These are phyloP conservation scores for Boletus pseudopeckii DNA, from an alignment of 768 basidiomycete genomes.

Conservation along the genomic window DNA sequence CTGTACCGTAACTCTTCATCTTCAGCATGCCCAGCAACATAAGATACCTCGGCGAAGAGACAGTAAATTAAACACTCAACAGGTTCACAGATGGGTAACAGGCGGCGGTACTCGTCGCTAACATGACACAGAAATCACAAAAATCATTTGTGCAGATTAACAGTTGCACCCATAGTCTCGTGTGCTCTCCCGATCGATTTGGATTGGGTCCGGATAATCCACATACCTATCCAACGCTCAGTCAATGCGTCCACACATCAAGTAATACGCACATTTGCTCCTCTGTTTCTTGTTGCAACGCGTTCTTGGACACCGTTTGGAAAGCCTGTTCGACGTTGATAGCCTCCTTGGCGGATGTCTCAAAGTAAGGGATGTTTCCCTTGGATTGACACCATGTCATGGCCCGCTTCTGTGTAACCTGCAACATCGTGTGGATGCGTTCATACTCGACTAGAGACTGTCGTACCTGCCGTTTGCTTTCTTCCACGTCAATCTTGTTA, in stretches of 20 bases:
- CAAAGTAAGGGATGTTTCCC: conserved; percentile 99
- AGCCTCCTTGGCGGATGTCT: conserved; percentile 99
- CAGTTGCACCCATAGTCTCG: conserved; percentile 94
- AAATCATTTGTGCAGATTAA: conserved; percentile 39
- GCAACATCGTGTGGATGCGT: conserved; percentile 1
- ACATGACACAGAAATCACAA: conserved; percentile 26
- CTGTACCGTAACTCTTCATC: conserved; percentile 6
- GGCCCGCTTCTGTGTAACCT: conserved; percentile 99
- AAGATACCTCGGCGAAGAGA: conserved; percentile 23
- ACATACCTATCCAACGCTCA: conserved; percentile 65
- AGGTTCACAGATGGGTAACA: conserved; percentile 33
- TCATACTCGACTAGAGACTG: background rate
- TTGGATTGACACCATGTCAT: conserved; percentile 99
- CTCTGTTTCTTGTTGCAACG: conserved; percentile 94
- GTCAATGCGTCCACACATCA: conserved; percentile 11
- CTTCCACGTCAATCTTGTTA: conserved; percentile 99
- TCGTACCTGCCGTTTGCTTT: conserved; percentile 91
- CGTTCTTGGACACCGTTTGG: conserved; percentile 99
- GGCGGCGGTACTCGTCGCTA: conserved; percentile 22
- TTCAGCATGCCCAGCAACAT: conserved; percentile 18
- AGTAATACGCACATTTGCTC: conserved; percentile 73
- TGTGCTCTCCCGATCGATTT: conserved; percentile 88
- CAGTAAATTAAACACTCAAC: conserved; percentile 36
- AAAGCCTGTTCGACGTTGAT: conserved; percentile 99
- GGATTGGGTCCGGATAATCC: conserved; percentile 98